Evolutionary conservation across 371 early-diverging fungal genomes (phyloP).

Genomic region (Parasitella parasitica): DNA sequence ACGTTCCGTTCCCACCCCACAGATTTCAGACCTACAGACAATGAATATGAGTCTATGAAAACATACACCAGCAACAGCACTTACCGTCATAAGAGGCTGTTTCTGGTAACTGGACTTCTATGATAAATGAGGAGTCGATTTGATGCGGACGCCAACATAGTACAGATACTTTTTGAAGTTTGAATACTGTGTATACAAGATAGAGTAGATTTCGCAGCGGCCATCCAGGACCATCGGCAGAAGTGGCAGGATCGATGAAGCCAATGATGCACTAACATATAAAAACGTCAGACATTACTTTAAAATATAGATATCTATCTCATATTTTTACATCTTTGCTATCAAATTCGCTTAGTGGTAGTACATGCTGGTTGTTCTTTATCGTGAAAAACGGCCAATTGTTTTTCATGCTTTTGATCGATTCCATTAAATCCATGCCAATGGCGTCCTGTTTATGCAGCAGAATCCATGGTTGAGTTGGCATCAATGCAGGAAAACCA

Average conservation of each 20-base stretch:
- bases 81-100: conserved; percentile 3
- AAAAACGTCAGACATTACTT: background rate
- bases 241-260: conserved; percentile 82
- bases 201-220: conserved; percentile 84
- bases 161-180: conserved; percentile 49
- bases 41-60: background rate
- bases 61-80: background rate
- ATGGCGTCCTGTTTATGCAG: background rate
- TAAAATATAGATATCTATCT: too few relatives aligned
- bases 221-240: conserved; percentile 79
- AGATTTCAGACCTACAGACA: conserved; percentile 46
- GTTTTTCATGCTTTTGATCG: background rate
- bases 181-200: conserved; percentile 55
- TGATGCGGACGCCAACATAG: conserved; percentile 72
- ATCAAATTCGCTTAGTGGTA: conserved; percentile 33
- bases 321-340: background rate
- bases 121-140: conserved; percentile 13
- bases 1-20: conserved; percentile 94
- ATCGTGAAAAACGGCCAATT: background rate
- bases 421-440: background rate
- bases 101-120: conserved; percentile 25
- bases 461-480: conserved; percentile 32
- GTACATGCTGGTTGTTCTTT: background rate
- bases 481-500: conserved; percentile 81
- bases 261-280: conserved; percentile 56